Conservation (phyloP, 2,329 filamentous ascomycete species). For the Colletotrichum acutatum region DNA sequence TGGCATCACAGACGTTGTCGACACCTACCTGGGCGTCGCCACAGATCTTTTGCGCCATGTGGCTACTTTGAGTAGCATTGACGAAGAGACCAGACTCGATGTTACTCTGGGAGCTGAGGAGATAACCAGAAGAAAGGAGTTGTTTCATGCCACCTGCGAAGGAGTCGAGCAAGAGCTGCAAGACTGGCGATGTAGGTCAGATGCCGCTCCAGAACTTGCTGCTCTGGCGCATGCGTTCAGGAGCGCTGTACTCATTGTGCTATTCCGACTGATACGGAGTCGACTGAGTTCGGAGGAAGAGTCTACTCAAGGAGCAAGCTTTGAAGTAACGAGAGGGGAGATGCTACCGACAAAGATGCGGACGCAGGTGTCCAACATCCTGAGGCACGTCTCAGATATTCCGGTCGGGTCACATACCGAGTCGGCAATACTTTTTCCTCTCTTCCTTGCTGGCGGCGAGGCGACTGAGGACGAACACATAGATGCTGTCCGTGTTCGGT, state of each 20-base stretch:
- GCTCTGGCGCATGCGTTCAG: constrained; percentile 24
- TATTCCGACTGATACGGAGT: constrained; percentile 19
- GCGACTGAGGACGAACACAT: constrained; percentile 21
- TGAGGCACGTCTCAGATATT: constrained; percentile 15
- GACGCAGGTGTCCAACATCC: constrained; percentile 21
- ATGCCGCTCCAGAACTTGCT: constrained; percentile 10
- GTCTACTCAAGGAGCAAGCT: neutral
- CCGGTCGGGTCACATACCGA: constrained; percentile 26
- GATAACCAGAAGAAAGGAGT: neutral
- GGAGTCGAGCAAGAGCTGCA: constrained; percentile 25
- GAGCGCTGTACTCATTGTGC: constrained; percentile 16
- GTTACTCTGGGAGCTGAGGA: neutral
- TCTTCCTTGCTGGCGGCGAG: constrained; percentile 33
- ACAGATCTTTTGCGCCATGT: constrained; percentile 28
- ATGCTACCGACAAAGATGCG: constrained; percentile 24
- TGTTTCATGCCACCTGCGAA: constrained; percentile 2
- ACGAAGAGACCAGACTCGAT: constrained; percentile 14
- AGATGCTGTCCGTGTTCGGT: constrained; percentile 15
- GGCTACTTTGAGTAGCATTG: constrained; percentile 9
- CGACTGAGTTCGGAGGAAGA: neutral
- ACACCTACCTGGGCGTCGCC: constrained; percentile 35
- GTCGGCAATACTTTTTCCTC: constrained; percentile 30
- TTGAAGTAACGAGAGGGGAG: neutral
- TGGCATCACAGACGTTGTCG: constrained; percentile 35
- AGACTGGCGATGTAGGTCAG: constrained; percentile 14